A percentile compares a stretch with the other conserved stretches of the same genome.
phyloP scores from a whole-genome alignment of 1,139 yeast genomes.

The Saccharomycopsis hybrid region DNA sequence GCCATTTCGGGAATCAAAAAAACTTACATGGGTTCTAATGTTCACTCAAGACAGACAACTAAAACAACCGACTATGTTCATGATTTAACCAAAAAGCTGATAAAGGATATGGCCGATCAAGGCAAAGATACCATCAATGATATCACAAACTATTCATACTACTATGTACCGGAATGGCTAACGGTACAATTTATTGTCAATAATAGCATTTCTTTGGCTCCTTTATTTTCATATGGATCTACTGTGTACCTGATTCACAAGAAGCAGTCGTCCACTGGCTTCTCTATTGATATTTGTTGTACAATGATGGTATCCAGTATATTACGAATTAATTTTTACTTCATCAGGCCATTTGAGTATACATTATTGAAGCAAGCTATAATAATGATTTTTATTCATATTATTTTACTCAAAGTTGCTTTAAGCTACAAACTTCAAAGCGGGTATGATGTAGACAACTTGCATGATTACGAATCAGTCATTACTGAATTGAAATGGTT shows the following conservation, averaged over 20 bases:
- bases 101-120: background rate
- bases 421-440: conserved; percentile 47
- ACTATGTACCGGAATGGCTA: conserved; percentile 36
- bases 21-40: too few relatives aligned
- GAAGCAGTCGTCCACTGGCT: conserved; percentile 65
- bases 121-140: background rate
- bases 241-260: conserved; percentile 65
- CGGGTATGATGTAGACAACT: conserved; percentile 17
- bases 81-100: conserved; percentile 4
- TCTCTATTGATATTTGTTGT: conserved; percentile 83
- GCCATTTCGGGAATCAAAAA: too few relatives aligned
- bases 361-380: conserved; percentile 70
- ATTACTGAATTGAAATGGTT: background rate
- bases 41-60: too few relatives aligned
- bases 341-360: conserved; percentile 72
- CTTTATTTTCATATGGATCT: conserved; percentile 79
- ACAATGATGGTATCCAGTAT: conserved; percentile 80
- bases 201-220: conserved; percentile 59
- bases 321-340: conserved; percentile 66
- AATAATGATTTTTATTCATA: conserved; percentile 72
- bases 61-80: too few relatives aligned
- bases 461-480: conserved; percentile 2
- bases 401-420: conserved; percentile 54
- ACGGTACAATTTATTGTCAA: conserved; percentile 35
- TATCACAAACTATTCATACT: background rate